These are phyloP conservation scores for Raffaelea albimanens DNA, from an alignment of 2,329 filamentous ascomycete species.

Conservation along the genomic window DNA sequence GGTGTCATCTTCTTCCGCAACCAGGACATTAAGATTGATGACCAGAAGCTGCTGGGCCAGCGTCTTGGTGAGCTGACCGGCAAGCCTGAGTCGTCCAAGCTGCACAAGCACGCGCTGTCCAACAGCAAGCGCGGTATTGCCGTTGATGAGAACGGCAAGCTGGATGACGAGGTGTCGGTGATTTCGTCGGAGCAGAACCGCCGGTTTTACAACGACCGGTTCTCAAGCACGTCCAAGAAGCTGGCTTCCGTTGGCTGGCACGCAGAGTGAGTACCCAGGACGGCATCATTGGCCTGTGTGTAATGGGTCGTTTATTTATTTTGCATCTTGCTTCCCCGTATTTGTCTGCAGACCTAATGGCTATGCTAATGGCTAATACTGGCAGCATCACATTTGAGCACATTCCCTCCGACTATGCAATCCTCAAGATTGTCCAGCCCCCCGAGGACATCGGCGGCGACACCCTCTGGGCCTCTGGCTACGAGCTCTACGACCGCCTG, in stretches of 20 bases:
- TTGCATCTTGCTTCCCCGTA: neutral
- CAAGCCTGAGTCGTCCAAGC: constrained; percentile 29
- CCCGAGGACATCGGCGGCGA: constrained; percentile 33
- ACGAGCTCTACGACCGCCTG: constrained; percentile 30
- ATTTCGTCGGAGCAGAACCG: constrained; percentile 33
- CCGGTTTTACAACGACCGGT: constrained; percentile 27
- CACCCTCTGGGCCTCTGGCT: constrained; percentile 29
- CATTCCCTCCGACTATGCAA: constrained; percentile 35
- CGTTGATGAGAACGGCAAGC: constrained; percentile 31
- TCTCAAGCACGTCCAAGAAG: constrained; percentile 17
- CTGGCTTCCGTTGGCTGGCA: constrained; percentile 31
- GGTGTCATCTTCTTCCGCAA: constrained; percentile 45
- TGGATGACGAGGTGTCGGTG: constrained; percentile 38
- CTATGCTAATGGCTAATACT: constrained; percentile 3
- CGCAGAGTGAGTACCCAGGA: too few species aligned
- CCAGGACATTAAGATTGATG: constrained; percentile 35
- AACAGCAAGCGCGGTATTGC: constrained; percentile 36
- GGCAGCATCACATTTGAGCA: constrained; percentile 38
- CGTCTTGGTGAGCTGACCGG: constrained; percentile 35
- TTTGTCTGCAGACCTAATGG: too few species aligned
- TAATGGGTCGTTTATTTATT: constrained; percentile 12
- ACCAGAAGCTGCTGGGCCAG: constrained; percentile 43
- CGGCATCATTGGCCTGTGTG: too few species aligned
- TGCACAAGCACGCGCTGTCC: constrained; percentile 36
- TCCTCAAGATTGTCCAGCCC: constrained; percentile 31